phyloP scores from a whole-genome alignment of 345 rosid genomes.

The Melaleuca quinquenervia region DNA sequence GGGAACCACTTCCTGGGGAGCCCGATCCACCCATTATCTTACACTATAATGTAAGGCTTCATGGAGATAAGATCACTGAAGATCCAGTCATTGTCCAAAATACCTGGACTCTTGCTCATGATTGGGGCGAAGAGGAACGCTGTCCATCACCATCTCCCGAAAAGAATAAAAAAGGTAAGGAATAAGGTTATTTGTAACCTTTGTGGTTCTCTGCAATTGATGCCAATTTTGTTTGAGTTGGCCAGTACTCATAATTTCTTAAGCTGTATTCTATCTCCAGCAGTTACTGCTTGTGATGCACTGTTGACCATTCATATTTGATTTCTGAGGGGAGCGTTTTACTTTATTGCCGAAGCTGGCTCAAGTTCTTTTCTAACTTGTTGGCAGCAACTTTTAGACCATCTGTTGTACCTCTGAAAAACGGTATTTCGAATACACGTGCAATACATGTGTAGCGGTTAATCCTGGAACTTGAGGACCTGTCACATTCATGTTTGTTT shows the following conservation, averaged over 20 bases:
- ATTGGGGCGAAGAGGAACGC: slow-evolving; percentile 97
- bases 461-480: background rate
- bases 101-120: slow-evolving; percentile 87
- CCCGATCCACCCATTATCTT: slow-evolving; percentile 93
- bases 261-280: background rate
- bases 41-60: slow-evolving; percentile 95
- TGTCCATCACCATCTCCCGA: slow-evolving; percentile 81
- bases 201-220: background rate
- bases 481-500: background rate
- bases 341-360: background rate
- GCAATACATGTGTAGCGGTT: background rate
- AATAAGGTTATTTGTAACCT: background rate
- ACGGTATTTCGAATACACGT: background rate
- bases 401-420: background rate
- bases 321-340: background rate
- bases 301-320: background rate
- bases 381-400: background rate
- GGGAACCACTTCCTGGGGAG: slow-evolving; percentile 97
- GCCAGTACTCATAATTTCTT: background rate
- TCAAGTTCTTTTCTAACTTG: background rate
- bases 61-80: slow-evolving; percentile 89
- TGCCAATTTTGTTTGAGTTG: background rate
- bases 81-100: slow-evolving; percentile 97
- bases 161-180: slow-evolving; percentile 59
- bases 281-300: background rate